Evolutionary conservation across 768 basidiomycete species (phyloP), one percentile per base, ranked within the genome.

Genomic region (Podaxis sp.): DNA sequence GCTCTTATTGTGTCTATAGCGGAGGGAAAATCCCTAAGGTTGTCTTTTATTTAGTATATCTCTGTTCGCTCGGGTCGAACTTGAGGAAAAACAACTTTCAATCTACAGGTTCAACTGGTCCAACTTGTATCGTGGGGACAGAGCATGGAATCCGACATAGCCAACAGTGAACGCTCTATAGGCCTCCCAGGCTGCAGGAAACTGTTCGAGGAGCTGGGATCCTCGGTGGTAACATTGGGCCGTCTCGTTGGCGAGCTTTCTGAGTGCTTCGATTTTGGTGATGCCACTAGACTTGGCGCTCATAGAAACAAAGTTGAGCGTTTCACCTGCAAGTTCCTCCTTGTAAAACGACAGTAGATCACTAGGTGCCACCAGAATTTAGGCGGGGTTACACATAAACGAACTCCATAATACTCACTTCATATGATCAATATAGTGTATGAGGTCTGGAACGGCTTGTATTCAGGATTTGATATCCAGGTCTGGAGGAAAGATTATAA

Each of bases 341-440:
- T 80, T 73, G 56, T 78, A 75, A 59, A 79, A 79, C 0, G 74
- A 79, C 1, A 79, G 63, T 24, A 79, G 64, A 33, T 80, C 78
- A 56, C 77, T 79, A 10, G 46, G 12, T 40, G 15, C 38, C 20
- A 48, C n/a, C n/a, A 0, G n/a, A 17, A 48, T n/a, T n/a, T 17
- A 22, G 20, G 2, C 8, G 15, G n/a, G n/a, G 10, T n/a, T 3
- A 48, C 4, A 15, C 13, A 2, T 8, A n/a, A 1, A n/a, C 8
- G 13, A 48, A 15, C n/a, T 4, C 46, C 20, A 8, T 10, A 22
- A 3, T 5, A 22, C 63, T 36, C 41, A 54, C 63, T 64, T 64
- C 2, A 33, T 30, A 15, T 41, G 20, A 36, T 64, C 51, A 12
- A 59, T 53, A 28, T 53, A 59, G 26, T 46, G 15, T 15, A 64